phyloP scores from a whole-genome alignment of 352 stramenopile species.

The Aphanomyces invadans region DNA sequence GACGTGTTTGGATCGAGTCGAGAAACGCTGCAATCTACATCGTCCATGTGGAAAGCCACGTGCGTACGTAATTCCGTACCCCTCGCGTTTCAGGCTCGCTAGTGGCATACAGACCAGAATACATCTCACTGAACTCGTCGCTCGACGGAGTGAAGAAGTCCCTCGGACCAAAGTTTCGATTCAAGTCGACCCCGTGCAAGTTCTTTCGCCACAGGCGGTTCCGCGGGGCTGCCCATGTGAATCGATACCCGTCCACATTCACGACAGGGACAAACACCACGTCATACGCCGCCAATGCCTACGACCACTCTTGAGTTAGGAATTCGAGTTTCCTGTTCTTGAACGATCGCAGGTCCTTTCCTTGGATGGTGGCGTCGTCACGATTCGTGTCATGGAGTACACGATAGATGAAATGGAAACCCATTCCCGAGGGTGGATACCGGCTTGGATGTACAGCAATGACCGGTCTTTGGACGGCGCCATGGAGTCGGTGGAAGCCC shows the following conservation, averaged over 20 bases:
- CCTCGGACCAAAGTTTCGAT: constrained; percentile 32
- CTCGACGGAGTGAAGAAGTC: background rate
- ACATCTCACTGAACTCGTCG: background rate
- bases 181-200: constrained; percentile 27
- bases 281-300: constrained; percentile 26
- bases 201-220: constrained; percentile 24
- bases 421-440: constrained; percentile 44
- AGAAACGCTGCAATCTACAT: background rate
- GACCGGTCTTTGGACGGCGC: constrained; percentile 29
- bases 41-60: too few species aligned
- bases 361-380: constrained; percentile 26
- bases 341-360: constrained; percentile 10
- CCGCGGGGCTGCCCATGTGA: constrained; percentile 19
- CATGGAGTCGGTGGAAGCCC: constrained; percentile 35
- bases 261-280: constrained; percentile 32
- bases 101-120: background rate
- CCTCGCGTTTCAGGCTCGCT: constrained; percentile 8
- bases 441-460: constrained; percentile 50
- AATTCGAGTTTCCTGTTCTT: background rate
- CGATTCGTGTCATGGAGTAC: constrained; percentile 28
- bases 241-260: constrained; percentile 32
- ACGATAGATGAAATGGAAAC: constrained; percentile 29
- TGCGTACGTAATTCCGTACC: background rate
- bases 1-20: background rate
- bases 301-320: background rate